Base-by-base conservation (phyloP, 768 basidiomycete species). In the Grammothele lineata region DNA sequence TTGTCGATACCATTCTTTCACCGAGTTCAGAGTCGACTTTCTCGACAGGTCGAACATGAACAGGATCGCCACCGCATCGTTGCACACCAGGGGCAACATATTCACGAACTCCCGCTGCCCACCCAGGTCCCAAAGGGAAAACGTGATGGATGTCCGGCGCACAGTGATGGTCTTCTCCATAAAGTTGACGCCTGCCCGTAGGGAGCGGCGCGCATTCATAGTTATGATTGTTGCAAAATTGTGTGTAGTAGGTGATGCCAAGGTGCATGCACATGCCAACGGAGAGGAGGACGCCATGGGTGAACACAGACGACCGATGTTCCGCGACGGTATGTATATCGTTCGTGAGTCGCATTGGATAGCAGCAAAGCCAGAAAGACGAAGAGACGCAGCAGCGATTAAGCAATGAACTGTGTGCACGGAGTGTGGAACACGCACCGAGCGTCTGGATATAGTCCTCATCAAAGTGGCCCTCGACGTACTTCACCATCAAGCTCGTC, bases 111-210 rank as follows among this genome's bases (percentile, higher is more conserved):
- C 96, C 43, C 95, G 79, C 66, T 99, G 95, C 39, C 92, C 93
- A 55, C 93, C 93, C 47, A 96, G 73, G 75, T 96, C 93, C 94
- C 96, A 99, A 68, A 98, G 96, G 55, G 94, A 97, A 73, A 99
- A 98, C 3, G 95, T 97, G 68, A 99, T 98, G 46, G 95, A 96
- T 48, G 96, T 98, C 67, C 94, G 86, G 57, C 96, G 85, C 57
- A 99, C 95, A 46, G 90, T 88, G 60, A 99, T 97, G 14, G 95
- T 96, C 77, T 99, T 99, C 75, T 99, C 95, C 96, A 98, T 98
- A 69, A 98, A 98, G 70, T 97, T 97, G 73, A 97, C 93, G 74
- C 95, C 91, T 77, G 55, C 14, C 14, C 27, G 27, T 30, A 7
- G 27, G 27, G n/a, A n/a, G n/a, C n/a, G n/a, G n/a, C n/a, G n/a